Evolutionary conservation across 139 green algal genomes (phyloP).

Genomic region (Chlamydomonas schloesseri): DNA sequence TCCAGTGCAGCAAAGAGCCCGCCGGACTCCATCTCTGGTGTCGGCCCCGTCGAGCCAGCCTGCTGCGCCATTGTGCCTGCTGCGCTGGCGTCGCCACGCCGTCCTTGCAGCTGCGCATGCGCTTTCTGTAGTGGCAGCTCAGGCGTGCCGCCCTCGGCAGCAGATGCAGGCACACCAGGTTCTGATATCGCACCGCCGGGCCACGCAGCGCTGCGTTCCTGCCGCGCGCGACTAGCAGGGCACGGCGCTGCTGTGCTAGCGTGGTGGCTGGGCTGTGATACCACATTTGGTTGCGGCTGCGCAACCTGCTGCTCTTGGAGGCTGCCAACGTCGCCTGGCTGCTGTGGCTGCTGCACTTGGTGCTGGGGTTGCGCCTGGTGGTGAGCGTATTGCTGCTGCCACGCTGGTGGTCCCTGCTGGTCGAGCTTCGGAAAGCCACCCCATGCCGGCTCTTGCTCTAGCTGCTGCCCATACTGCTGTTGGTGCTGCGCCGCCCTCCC

Average conservation of each 20-base stretch:
- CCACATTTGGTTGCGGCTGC: neutral
- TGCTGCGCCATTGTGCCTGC: neutral
- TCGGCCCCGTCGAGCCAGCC: neutral
- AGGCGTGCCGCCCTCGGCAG: no score
- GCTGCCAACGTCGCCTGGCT: no score
- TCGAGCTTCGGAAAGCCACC: neutral
- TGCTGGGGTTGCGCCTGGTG: neutral
- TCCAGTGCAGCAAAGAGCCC: slow-evolving; percentile 15
- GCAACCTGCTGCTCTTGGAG: neutral
- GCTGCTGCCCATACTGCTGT: neutral
- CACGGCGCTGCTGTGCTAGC: no score
- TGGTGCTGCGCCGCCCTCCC: neutral
- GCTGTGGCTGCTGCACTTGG: no score
- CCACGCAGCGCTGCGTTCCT: no score
- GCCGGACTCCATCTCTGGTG: slow-evolving; percentile 7
- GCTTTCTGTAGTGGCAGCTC: neutral
- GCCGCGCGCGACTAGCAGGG: no score
- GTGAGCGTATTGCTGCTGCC: neutral
- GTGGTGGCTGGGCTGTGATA: no score
- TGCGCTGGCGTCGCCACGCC: neutral
- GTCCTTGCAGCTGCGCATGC: neutral
- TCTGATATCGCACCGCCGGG: no score
- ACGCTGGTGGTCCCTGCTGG: neutral
- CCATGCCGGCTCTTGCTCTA: neutral
- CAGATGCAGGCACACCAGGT: no score